phyloP scores from a whole-genome alignment of 2,329 filamentous ascomycete genomes.

The Zymoseptoria brevis region DNA sequence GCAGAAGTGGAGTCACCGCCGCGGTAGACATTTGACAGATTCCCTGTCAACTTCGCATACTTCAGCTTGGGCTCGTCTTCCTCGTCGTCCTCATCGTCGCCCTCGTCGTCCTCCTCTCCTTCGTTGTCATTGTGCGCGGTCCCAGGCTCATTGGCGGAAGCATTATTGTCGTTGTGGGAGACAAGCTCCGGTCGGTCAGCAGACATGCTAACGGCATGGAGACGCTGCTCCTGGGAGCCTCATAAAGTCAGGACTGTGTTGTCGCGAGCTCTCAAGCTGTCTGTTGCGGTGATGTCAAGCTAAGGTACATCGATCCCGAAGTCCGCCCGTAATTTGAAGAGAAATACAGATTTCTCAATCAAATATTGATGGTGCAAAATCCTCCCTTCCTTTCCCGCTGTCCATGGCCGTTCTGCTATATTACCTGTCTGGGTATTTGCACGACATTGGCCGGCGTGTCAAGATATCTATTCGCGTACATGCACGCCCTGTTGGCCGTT shows the following conservation, averaged over 20 bases:
- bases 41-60: slow-evolving; percentile 77
- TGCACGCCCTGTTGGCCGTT: too few species aligned
- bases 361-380: not conserved
- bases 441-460: too few species aligned
- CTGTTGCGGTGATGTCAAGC: not conserved
- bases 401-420: too few species aligned
- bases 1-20: slow-evolving; percentile 92
- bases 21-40: slow-evolving; percentile 72
- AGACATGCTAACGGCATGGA: slow-evolving; percentile 33
- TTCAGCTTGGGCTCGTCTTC: slow-evolving; percentile 94
- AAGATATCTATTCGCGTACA: too few species aligned
- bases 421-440: too few species aligned
- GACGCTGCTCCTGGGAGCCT: not conserved
- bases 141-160: slow-evolving; percentile 1
- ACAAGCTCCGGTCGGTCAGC: slow-evolving; percentile 24
- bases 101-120: slow-evolving; percentile 29
- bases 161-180: slow-evolving; percentile 5
- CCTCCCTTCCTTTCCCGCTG: too few species aligned
- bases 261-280: not conserved
- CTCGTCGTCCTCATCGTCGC: slow-evolving; percentile 69
- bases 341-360: not conserved
- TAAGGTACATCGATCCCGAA: not conserved
- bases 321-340: not conserved
- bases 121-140: slow-evolving; percentile 18
- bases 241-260: not conserved